Percentiles rank a stretch among this genome's conserved stretches.
Conservation (phyloP, 169 alveolate species). For the Plasmodium falciparum region DNA sequence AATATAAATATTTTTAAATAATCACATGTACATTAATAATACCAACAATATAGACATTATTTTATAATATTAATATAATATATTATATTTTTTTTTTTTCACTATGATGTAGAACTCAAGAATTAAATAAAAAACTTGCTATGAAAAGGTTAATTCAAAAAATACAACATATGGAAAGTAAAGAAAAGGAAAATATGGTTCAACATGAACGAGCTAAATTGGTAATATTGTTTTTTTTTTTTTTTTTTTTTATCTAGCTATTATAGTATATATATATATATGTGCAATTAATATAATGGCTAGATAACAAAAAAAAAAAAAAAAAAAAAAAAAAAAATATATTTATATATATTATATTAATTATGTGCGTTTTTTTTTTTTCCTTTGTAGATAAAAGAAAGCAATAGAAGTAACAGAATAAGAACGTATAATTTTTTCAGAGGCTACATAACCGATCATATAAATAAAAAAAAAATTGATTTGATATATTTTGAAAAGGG, state of each 20-base stretch:
- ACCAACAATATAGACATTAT: neutral
- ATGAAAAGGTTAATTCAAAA: slow-evolving; percentile 51
- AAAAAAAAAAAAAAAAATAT: neutral
- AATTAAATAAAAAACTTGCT: slow-evolving; percentile 62
- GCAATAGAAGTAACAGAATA: slow-evolving; percentile 46
- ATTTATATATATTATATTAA: neutral
- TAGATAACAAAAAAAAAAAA: neutral
- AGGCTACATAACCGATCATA: slow-evolving; percentile 55
- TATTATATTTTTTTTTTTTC: neutral
- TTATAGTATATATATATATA: neutral
- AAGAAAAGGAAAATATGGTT: slow-evolving; percentile 3
- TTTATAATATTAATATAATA: neutral
- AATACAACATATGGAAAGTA: slow-evolving; percentile 12
- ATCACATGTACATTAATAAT: neutral
- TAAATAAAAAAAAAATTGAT: slow-evolving; percentile 24
- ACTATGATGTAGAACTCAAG: slow-evolving; percentile 48
- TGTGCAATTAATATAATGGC: neutral
- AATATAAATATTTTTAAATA: neutral
- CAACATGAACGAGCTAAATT: slow-evolving; percentile 41
- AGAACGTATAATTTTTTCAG: slow-evolving; percentile 65
- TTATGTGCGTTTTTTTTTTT: neutral
- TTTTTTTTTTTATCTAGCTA: slow-evolving; percentile 4
- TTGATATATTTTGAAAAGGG: slow-evolving; percentile 43
- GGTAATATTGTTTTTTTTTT: slow-evolving; percentile 42
- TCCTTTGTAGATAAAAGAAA: slow-evolving; percentile 25